Percentiles rank a stretch among this genome's conserved stretches.
phyloP scores from a whole-genome alignment of 164 flowering plant genomes.

The Vitis rupestris region DNA sequence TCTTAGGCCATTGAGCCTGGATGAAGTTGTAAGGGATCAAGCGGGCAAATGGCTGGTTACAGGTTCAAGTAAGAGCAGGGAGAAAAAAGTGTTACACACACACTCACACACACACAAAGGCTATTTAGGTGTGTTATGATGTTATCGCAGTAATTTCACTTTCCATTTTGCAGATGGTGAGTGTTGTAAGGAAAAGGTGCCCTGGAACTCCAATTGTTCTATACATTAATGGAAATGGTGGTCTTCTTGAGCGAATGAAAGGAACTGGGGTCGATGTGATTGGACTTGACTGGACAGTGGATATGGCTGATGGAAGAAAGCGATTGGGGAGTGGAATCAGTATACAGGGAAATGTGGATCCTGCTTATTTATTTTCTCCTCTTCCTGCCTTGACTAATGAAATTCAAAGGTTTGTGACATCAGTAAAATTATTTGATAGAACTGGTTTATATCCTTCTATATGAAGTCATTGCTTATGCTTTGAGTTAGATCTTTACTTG shows the following conservation, averaged over 20 bases:
- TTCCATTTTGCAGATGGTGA: slow-evolving; percentile 66
- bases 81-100: too few species aligned
- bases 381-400: slow-evolving; percentile 81
- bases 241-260: slow-evolving; percentile 94
- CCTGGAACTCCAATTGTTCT: slow-evolving; percentile 86
- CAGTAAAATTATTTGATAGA: too few species aligned
- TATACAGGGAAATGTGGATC: slow-evolving; percentile 96
- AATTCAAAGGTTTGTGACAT: slow-evolving; percentile 60
- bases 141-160: not conserved
- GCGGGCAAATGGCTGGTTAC: too few species aligned
- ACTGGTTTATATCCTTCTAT: not conserved
- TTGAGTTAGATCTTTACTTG: too few species aligned
- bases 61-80: too few species aligned
- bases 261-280: slow-evolving; percentile 94
- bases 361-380: slow-evolving; percentile 81
- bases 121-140: not conserved
- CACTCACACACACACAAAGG: not conserved
- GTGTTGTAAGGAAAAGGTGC: slow-evolving; percentile 58
- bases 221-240: slow-evolving; percentile 97
- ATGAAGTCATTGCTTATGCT: not conserved
- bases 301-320: slow-evolving; percentile 92
- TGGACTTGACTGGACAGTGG: slow-evolving; percentile 99
- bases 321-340: slow-evolving; percentile 71
- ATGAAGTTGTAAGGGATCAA: too few species aligned
- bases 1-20: too few species aligned